Evolutionary conservation across 2,329 filamentous ascomycete species (phyloP), one percentile per base, ranked within the genome.

Genomic region (Tricladium varicosporioides): DNA sequence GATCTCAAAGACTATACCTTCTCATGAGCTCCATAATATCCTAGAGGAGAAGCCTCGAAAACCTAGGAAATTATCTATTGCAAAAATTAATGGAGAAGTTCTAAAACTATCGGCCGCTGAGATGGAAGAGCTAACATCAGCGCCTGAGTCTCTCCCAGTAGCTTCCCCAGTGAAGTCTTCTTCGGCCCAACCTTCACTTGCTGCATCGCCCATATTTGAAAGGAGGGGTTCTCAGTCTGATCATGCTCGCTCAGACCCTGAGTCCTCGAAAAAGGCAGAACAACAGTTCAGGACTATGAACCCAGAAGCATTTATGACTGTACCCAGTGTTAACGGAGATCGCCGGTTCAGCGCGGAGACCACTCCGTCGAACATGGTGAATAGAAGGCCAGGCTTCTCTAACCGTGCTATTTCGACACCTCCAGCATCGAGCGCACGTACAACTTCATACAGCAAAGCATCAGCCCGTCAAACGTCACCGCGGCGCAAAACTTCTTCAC

Each of bases 61-160:
- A 43, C 58, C 58, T 19, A 58, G 64, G 33, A 67, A 65, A 42
- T 46, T 60, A 11, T 67, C 67, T 9, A 44, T 60, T 3, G 55
- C 62, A 2, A 65, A 60, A 48, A 47, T 42, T 10, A 59, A 57
- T 46, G 59, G 78, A 77, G 58, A 76, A 48, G 71, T 84, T 48
- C 76, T 80, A 54, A 78, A 81, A 40, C 73, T 86, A 22, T 84
- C 83, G 0, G 80, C 80, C 7, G 79, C 76, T 40, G 80, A 84
- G 64, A 84, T 86, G 67, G 78, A 83, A 53, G 79, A 82, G 58
- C 71, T 87, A 57, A 78, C 80, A 13, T 78, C 76, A 27, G 76
- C 80, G 1, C 81, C 82, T 5, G 80, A 83, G 27, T 85, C 83
- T 0, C 71, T 87, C 1, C 83, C 84, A 11, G 70, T 86, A 0